Conservation (phyloP, 176 grass and related monocot species). For the maize (Zea mays) region DNA sequence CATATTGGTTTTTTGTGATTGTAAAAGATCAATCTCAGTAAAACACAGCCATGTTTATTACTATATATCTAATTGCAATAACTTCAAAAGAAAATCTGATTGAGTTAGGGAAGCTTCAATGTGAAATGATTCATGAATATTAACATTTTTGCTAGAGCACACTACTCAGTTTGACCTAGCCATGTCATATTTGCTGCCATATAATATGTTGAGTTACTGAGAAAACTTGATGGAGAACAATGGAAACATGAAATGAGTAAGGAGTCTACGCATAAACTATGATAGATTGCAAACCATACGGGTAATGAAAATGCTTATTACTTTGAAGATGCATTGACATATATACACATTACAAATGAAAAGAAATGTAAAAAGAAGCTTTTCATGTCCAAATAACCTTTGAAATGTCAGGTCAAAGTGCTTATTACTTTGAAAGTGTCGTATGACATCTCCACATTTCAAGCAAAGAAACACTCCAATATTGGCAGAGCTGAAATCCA, state of each 20-base stretch:
- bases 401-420: conserved; percentile 78
- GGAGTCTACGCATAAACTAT: background rate
- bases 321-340: conserved; percentile 18
- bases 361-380: conserved; percentile 4
- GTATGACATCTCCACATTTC: conserved; percentile 96
- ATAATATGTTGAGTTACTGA: too few species aligned
- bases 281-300: background rate
- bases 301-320: background rate
- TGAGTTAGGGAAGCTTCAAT: too few species aligned
- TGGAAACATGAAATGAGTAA: conserved; percentile 11
- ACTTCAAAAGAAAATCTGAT: too few species aligned
- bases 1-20: too few species aligned
- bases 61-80: too few species aligned
- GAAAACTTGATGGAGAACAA: conserved; percentile 61
- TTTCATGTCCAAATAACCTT: conserved; percentile 55
- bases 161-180: too few species aligned
- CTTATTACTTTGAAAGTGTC: too few species aligned
- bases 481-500: conserved; percentile 72
- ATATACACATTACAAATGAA: conserved; percentile 12
- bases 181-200: too few species aligned
- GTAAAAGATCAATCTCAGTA: too few species aligned
- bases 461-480: conserved; percentile 97
- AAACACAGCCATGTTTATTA: too few species aligned
- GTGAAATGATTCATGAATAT: too few species aligned
- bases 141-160: too few species aligned